phyloP scores from a whole-genome alignment of 2,329 filamentous ascomycete species.

The Capronia americana region DNA sequence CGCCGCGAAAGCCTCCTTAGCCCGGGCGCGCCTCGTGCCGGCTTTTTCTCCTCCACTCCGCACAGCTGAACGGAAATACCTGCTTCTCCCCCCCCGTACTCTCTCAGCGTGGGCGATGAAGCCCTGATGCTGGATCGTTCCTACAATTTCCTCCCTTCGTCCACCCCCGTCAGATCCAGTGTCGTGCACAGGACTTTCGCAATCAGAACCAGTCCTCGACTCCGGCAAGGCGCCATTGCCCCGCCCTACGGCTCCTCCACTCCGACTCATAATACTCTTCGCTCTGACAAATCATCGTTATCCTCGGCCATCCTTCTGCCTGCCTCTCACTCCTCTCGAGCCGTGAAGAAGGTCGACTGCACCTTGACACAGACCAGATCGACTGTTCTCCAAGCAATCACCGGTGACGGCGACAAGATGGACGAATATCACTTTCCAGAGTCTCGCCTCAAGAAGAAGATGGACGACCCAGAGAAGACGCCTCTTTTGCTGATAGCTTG shows the following conservation, averaged over 20 bases:
- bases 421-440: slow-evolving; percentile 55
- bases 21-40: neutral
- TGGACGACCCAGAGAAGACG: slow-evolving; percentile 56
- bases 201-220: slow-evolving; percentile 2
- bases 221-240: slow-evolving; percentile 19
- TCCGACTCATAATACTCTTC: slow-evolving; percentile 15
- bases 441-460: slow-evolving; percentile 52
- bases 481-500: slow-evolving; percentile 57
- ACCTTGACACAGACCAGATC: slow-evolving; percentile 23
- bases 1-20: slow-evolving; percentile 3
- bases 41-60: slow-evolving; percentile 23
- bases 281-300: slow-evolving; percentile 31
- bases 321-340: slow-evolving; percentile 10
- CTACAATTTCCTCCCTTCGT: slow-evolving; percentile 20
- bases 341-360: neutral
- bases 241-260: slow-evolving; percentile 27
- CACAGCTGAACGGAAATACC: slow-evolving; percentile 24
- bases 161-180: slow-evolving; percentile 10
- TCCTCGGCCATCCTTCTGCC: slow-evolving; percentile 23
- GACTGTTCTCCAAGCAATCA: slow-evolving; percentile 36
- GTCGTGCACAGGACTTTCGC: slow-evolving; percentile 11
- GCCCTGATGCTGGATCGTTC: slow-evolving; percentile 36
- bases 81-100: slow-evolving; percentile 16
- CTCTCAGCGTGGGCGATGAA: slow-evolving; percentile 27
- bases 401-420: slow-evolving; percentile 39